phyloP scores from a whole-genome alignment of 352 stramenopile species.

The Globisporangium orthogonon region DNA sequence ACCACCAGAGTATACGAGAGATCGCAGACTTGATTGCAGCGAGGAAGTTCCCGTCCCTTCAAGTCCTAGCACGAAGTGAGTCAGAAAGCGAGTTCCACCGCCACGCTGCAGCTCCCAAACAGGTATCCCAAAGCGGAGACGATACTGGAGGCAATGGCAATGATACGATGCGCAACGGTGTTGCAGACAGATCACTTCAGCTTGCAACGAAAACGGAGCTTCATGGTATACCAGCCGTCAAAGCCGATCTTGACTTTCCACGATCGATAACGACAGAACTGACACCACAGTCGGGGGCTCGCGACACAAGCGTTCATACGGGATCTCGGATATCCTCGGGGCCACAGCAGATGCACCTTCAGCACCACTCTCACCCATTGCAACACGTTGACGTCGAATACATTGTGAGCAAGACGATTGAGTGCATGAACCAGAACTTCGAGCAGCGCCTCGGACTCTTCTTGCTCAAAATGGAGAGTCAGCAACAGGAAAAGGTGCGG shows the following conservation, averaged over 20 bases:
- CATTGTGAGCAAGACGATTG: constrained; percentile 58
- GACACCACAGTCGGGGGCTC: too few relatives aligned
- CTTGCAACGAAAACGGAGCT: too few relatives aligned
- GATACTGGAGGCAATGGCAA: too few relatives aligned
- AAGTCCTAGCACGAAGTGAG: neutral
- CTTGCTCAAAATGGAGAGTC: constrained; percentile 44
- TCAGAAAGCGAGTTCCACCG: neutral
- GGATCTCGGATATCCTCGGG: too few relatives aligned
- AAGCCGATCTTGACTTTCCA: too few relatives aligned
- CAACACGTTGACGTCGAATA: constrained; percentile 50
- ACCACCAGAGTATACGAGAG: neutral
- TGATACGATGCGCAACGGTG: too few relatives aligned
- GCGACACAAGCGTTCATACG: too few relatives aligned
- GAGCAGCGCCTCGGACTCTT: constrained; percentile 51
- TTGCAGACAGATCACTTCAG: too few relatives aligned
- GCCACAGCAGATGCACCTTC: neutral
- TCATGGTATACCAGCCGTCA: too few relatives aligned
- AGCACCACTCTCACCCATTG: constrained; percentile 11
- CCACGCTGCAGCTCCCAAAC: neutral
- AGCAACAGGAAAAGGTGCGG: constrained; percentile 49
- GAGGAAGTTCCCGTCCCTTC: constrained; percentile 7
- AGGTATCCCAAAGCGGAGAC: too few relatives aligned
- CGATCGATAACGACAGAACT: too few relatives aligned
- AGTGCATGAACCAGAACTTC: constrained; percentile 65
- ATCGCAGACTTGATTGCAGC: neutral